A percentile compares a stretch with the other conserved stretches of the same genome.
These are phyloP conservation scores for Monosporascus ibericus DNA, from an alignment of 2,329 filamentous ascomycete genomes.

Conservation along the genomic window DNA sequence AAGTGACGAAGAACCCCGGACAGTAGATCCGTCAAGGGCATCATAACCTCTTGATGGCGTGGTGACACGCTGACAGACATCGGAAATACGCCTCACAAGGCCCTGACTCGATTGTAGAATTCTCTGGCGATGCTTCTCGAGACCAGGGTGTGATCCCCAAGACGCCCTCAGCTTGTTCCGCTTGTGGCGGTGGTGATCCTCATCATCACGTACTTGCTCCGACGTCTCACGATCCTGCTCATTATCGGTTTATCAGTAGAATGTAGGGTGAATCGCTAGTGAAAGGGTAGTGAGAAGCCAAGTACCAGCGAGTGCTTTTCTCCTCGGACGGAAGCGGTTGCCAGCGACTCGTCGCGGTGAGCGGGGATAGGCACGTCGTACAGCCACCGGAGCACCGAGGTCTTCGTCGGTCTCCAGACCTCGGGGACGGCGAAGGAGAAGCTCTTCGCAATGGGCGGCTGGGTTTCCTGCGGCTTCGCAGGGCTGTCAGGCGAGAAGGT, in stretches of 20 bases:
- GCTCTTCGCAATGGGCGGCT: conserved; percentile 13
- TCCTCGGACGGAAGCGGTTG: conserved; percentile 10
- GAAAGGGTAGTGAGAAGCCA: background rate
- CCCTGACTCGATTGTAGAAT: conserved; percentile 9
- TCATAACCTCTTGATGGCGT: conserved; percentile 3
- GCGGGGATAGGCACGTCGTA: conserved; percentile 13
- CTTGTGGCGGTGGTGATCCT: conserved; percentile 15
- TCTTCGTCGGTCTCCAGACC: conserved; percentile 16
- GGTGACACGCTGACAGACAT: conserved; percentile 10
- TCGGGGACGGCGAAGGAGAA: conserved; percentile 20
- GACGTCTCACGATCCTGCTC: background rate
- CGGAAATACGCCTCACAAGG: conserved; percentile 15
- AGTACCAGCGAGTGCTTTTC: conserved; percentile 20
- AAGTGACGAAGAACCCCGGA: conserved; percentile 5
- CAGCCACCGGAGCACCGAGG: conserved; percentile 22
- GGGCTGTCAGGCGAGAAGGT: background rate
- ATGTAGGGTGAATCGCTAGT: no score
- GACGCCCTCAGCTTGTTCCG: conserved; percentile 10
- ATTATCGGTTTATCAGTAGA: background rate
- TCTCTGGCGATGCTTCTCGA: conserved; percentile 7
- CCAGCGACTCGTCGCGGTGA: conserved; percentile 9
- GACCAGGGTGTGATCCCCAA: background rate
- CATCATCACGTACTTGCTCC: background rate
- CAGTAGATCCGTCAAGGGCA: conserved; percentile 1
- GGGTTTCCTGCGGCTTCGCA: conserved; percentile 3